Base-by-base conservation (phyloP, 2,329 filamentous ascomycete species). In the Apiospora hydei region DNA sequence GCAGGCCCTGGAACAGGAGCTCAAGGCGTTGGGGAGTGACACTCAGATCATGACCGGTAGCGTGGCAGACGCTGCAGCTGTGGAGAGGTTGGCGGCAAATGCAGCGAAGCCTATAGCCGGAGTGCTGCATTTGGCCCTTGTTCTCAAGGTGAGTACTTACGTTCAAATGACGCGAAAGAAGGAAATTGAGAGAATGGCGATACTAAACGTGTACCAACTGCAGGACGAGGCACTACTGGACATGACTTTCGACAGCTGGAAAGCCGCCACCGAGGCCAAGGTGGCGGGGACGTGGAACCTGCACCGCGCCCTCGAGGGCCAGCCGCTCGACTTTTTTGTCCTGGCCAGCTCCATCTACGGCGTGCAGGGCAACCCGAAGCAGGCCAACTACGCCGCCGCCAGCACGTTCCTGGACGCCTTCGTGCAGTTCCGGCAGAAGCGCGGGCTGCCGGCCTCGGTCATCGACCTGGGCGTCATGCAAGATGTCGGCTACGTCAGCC, bases 331-430 rank as follows among this genome's bases (percentile, higher is more conserved):
- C n/a, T 67, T 67, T 41, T 67, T 67, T 21, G 4, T 26, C 18
- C 66, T 67, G 14, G 46, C 46, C 66, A 26, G 41, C 66, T 67
- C 66, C 26, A 16, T 46, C n/a, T n/a, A 21, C 41, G 66, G 66
- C n/a, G 6, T 43, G 66, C n/a, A 2, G 66, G 66, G n/a, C 34
- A 67, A 8, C 24, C 18, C 18, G 66, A 41, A 14, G 38, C 41
- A 67, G 41, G 66, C 66, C 41, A 67, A 67, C 66, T 67, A 67
- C 41, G 66, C 66, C 38, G 16, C 66, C 13, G 66, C 38, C 66
- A 67, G 46, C 66, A 44, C 66, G 41, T 67, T 67, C 66, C 41
- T 67, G 34, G 66, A n/a, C n/a, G 66, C 66, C 4, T 67, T 67
- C 13, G 66, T n/a, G 14, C 34, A 41, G 24, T 67, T 67, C 66